phyloP scores from a whole-genome alignment of 305 asterid genomes.

The Solanum hybrid region DNA sequence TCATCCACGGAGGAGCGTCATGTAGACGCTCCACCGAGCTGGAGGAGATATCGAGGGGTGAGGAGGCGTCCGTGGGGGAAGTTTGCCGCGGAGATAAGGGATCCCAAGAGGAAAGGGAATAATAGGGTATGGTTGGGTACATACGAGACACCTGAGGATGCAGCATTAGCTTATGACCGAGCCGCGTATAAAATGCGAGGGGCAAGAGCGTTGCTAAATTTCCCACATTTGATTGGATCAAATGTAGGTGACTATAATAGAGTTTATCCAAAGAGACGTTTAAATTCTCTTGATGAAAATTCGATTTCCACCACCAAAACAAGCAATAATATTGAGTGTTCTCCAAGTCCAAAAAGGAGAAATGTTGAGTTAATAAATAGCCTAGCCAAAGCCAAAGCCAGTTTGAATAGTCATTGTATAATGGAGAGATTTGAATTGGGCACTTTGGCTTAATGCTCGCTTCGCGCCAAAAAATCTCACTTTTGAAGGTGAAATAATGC shows the following conservation, averaged over 20 bases:
- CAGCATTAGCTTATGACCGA: constrained; percentile 9
- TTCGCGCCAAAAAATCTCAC: no score
- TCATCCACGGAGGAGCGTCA: neutral
- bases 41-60: constrained; percentile 9
- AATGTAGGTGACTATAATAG: neutral
- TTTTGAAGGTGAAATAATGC: no score
- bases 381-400: neutral
- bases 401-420: neutral
- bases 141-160: constrained; percentile 13
- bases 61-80: constrained; percentile 16
- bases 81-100: constrained; percentile 13
- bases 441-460: neutral
- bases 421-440: neutral
- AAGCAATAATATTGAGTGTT: neutral
- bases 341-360: neutral
- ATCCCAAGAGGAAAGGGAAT: constrained; percentile 4
- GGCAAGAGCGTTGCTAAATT: constrained; percentile 2
- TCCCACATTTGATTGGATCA: neutral
- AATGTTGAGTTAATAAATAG: neutral
- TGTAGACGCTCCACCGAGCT: neutral
- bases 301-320: neutral
- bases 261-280: neutral
- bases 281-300: neutral
- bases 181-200: constrained; percentile 6
- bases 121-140: constrained; percentile 15